Evolutionary conservation across 2,329 filamentous ascomycete genomes (phyloP).

Genomic region (Xenoacremonium recifei): DNA sequence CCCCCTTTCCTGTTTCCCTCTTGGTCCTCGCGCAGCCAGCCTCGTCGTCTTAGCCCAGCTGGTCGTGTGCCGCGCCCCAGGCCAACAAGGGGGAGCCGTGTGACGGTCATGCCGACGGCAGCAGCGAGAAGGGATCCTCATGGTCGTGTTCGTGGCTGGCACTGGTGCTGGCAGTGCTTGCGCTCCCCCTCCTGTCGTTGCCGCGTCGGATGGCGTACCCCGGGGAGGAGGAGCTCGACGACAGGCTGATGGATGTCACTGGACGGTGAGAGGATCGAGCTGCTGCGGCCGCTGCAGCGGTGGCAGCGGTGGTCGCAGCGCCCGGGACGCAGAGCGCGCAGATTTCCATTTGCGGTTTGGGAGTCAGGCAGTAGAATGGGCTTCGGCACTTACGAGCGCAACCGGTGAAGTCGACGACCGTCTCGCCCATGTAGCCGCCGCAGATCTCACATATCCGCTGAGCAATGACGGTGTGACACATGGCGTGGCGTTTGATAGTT

Average conservation of each 20-base stretch:
- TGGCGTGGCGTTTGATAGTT: too few species aligned
- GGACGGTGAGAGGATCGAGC: too few species aligned
- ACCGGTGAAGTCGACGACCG: constrained; percentile 27
- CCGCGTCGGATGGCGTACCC: constrained; percentile 19
- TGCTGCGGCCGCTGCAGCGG: too few species aligned
- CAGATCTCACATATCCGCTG: constrained; percentile 29
- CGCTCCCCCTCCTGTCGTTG: constrained; percentile 5
- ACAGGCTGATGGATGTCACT: too few species aligned
- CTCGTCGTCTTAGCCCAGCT: not conserved
- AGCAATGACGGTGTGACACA: constrained; percentile 30
- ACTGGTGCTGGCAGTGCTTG: constrained; percentile 3
- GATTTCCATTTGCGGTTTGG: constrained; percentile 25
- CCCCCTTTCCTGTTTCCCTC: not conserved
- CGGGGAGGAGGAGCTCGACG: too few species aligned
- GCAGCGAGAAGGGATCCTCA: too few species aligned
- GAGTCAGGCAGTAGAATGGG: constrained; percentile 29
- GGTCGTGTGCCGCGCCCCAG: too few species aligned
- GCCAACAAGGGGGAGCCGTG: too few species aligned
- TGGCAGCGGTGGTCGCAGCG: too few species aligned
- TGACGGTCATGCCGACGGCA: too few species aligned
- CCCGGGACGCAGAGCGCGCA: constrained; percentile 23
- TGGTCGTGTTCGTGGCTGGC: constrained; percentile 10
- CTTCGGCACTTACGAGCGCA: constrained; percentile 29
- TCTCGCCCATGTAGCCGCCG: constrained; percentile 25
- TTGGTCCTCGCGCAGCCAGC: not conserved